These are phyloP conservation scores for Medicago truncatula DNA, from an alignment of 306 rosid genomes.

Conservation along the genomic window DNA sequence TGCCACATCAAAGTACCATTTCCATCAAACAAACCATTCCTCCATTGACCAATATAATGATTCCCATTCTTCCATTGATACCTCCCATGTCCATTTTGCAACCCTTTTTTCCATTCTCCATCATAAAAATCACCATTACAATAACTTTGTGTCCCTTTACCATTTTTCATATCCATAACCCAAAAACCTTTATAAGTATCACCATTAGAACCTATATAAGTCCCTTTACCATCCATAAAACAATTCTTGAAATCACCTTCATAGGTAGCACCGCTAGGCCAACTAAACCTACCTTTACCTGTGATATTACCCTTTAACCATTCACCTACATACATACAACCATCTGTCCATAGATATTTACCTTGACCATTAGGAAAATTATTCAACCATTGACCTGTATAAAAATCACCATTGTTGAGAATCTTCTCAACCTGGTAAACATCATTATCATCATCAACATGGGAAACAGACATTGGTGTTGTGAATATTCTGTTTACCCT, in stretches of 20 bases:
- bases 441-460: constrained; percentile 70
- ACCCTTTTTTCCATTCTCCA: constrained; percentile 91
- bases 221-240: constrained; percentile 86
- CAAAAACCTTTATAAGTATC: constrained; percentile 85
- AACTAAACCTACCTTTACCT: constrained; percentile 83
- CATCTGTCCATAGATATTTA: constrained; percentile 89
- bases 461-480: constrained; percentile 82
- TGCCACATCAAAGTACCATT: constrained; percentile 79
- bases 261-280: constrained; percentile 97
- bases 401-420: constrained; percentile 77
- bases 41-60: constrained; percentile 84
- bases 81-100: constrained; percentile 83
- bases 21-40: constrained; percentile 68
- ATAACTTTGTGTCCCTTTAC: constrained; percentile 73
- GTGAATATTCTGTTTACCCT: constrained; percentile 62
- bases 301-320: constrained; percentile 72
- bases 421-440: constrained; percentile 60
- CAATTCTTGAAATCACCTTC: constrained; percentile 86
- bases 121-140: constrained; percentile 87
- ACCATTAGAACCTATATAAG: constrained; percentile 74
- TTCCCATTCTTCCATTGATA: constrained; percentile 91
- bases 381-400: constrained; percentile 75
- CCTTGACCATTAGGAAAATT: constrained; percentile 76
- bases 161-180: constrained; percentile 86
- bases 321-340: constrained; percentile 91